phyloP scores from a whole-genome alignment of 192 early-diverging fungal genomes.

The Backusella liffmaniae region DNA sequence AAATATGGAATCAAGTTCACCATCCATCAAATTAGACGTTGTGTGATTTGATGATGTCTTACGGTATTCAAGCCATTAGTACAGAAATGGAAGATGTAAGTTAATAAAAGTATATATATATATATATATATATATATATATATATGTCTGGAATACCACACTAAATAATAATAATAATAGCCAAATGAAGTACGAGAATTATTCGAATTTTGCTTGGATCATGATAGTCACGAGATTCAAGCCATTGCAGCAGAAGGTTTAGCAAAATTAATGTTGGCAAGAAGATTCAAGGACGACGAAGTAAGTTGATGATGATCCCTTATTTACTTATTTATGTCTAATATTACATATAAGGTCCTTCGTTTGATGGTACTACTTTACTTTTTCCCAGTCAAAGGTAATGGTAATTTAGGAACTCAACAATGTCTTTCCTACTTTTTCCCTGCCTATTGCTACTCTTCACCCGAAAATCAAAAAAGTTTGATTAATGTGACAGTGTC shows the following conservation, averaged over 20 bases:
- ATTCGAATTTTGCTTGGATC: slow-evolving; percentile 55
- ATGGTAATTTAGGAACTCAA: slow-evolving; percentile 62
- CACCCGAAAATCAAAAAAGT: slow-evolving; percentile 65
- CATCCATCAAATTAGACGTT: slow-evolving; percentile 42
- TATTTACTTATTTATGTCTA: slow-evolving; percentile 9
- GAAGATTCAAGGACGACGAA: slow-evolving; percentile 39
- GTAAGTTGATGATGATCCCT: slow-evolving; percentile 17
- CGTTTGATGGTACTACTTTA: slow-evolving; percentile 78
- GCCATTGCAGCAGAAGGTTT: slow-evolving; percentile 76
- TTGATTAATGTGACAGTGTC: slow-evolving; percentile 58
- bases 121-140: too few relatives aligned
- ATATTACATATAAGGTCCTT: slow-evolving; percentile 49
- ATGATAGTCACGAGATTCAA: slow-evolving; percentile 56
- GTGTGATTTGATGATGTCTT: slow-evolving; percentile 61
- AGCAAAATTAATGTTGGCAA: slow-evolving; percentile 64
- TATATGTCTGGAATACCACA: not conserved
- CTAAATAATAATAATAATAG: slow-evolving; percentile 9
- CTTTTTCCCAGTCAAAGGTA: slow-evolving; percentile 61
- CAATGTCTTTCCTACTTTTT: slow-evolving; percentile 93
- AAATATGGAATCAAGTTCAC: too few relatives aligned
- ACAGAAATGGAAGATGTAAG: slow-evolving; percentile 25
- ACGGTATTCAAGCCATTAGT: slow-evolving; percentile 44
- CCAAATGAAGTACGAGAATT: slow-evolving; percentile 45
- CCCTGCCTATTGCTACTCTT: slow-evolving; percentile 79
- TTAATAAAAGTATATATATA: not conserved